Evolutionary conservation across 2,329 filamentous ascomycete genomes (phyloP).

Genomic region (Pseudogymnoascus sp.): DNA sequence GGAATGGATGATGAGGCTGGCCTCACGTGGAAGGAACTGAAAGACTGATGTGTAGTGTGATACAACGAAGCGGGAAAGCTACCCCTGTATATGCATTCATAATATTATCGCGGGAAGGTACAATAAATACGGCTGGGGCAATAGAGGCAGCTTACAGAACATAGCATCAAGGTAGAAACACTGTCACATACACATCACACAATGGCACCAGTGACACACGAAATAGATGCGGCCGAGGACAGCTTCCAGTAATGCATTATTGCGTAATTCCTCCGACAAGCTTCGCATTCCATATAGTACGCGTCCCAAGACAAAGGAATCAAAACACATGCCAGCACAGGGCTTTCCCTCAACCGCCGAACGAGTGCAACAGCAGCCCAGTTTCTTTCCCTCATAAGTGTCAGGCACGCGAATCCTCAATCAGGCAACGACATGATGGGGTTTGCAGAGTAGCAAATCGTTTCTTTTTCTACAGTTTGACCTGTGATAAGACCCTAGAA

Average conservation of each 20-base stretch:
- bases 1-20: background rate
- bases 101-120: background rate
- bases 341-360: constrained; percentile 79
- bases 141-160: background rate
- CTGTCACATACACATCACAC: constrained; percentile 4
- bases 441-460: constrained; percentile 15
- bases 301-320: constrained; percentile 10
- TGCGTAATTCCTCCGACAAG: constrained; percentile 8
- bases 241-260: constrained; percentile 9
- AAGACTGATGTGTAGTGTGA: background rate
- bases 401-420: constrained; percentile 52
- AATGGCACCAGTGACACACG: constrained; percentile 1
- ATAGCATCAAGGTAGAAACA: background rate
- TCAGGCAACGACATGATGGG: constrained; percentile 18
- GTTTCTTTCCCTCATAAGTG: constrained; percentile 99
- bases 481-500: constrained; percentile 10
- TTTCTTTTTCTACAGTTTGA: constrained; percentile 16
- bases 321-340: constrained; percentile 55
- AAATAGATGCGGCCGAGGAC: constrained; percentile 7
- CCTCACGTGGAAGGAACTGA: constrained; percentile 2
- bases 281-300: constrained; percentile 9
- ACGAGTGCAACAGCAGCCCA: constrained; percentile 43
- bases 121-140: background rate
- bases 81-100: background rate
- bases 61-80: background rate